phyloP scores from a whole-genome alignment of 2,329 filamentous ascomycete species.

The Alternaria arborescens region DNA sequence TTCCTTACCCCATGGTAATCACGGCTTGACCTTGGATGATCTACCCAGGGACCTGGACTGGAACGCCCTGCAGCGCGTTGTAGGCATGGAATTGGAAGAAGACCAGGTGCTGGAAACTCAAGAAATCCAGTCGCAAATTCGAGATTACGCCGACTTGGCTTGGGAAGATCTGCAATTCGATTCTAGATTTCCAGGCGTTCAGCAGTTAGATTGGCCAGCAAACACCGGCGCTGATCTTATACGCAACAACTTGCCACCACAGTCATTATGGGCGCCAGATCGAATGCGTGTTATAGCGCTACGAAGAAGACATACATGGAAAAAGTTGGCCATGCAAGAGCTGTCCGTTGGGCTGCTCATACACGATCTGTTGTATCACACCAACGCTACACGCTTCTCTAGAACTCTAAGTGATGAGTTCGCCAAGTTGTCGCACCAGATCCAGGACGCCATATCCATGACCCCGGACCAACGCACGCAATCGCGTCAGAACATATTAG shows the following conservation, averaged over 20 bases:
- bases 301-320: conserved; percentile 47
- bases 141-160: conserved; percentile 23
- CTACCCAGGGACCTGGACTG: conserved; percentile 35
- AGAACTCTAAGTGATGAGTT: conserved; percentile 5
- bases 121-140: conserved; percentile 22
- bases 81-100: conserved; percentile 39
- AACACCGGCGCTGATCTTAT: conserved; percentile 51
- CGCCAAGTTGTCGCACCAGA: conserved; percentile 28
- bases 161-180: conserved; percentile 45
- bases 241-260: conserved; percentile 51
- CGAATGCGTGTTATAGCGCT: conserved; percentile 40
- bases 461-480: conserved; percentile 1
- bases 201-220: conserved; percentile 46
- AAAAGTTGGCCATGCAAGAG: conserved; percentile 55
- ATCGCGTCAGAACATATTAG: conserved; percentile 26
- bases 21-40: conserved; percentile 20
- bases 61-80: conserved; percentile 23
- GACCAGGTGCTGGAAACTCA: conserved; percentile 27
- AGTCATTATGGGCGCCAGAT: conserved; percentile 56
- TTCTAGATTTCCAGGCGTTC: conserved; percentile 35
- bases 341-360: conserved; percentile 53
- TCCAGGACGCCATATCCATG: conserved; percentile 25
- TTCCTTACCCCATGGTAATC: neutral
- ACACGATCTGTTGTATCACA: conserved; percentile 43
- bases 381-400: neutral